Percentiles rank a stretch among this genome's conserved stretches.
Evolutionary conservation across 192 early-diverging fungal species (phyloP).

Genomic region (Phycomyces nitens): DNA sequence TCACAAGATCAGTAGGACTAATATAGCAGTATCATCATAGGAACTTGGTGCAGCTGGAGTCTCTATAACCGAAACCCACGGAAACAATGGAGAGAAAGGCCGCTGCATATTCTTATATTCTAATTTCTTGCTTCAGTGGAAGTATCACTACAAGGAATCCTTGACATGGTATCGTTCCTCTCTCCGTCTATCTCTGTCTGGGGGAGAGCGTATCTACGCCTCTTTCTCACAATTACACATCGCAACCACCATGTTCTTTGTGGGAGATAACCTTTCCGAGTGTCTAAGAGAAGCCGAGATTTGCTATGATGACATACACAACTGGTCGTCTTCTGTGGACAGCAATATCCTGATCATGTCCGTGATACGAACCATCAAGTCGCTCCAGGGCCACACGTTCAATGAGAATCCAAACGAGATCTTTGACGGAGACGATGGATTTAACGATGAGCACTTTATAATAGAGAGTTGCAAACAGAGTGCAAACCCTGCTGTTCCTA

Average conservation of each 20-base stretch:
- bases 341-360: slow-evolving; percentile 25
- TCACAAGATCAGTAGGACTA: background rate
- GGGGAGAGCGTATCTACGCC: slow-evolving; percentile 30
- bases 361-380: slow-evolving; percentile 24
- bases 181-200: slow-evolving; percentile 4
- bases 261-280: slow-evolving; percentile 8
- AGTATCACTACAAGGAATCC: slow-evolving; percentile 16
- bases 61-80: slow-evolving; percentile 8
- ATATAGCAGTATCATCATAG: background rate
- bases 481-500: slow-evolving; percentile 17
- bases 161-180: slow-evolving; percentile 2
- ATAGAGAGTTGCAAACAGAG: slow-evolving; percentile 20
- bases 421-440: slow-evolving; percentile 34
- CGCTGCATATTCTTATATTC: slow-evolving; percentile 20
- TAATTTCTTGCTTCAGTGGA: slow-evolving; percentile 23
- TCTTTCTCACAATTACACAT: slow-evolving; percentile 25
- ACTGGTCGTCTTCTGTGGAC: slow-evolving; percentile 24
- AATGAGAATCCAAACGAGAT: slow-evolving; percentile 5
- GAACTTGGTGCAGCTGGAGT: slow-evolving; percentile 28
- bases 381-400: slow-evolving; percentile 30
- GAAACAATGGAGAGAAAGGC: slow-evolving; percentile 21
- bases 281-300: slow-evolving; percentile 15
- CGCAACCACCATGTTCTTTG: slow-evolving; percentile 8
- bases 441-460: slow-evolving; percentile 28
- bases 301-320: slow-evolving; percentile 24